These are phyloP conservation scores for Akebia trifoliata DNA, from an alignment of 164 flowering plant species.

Conservation along the genomic window DNA sequence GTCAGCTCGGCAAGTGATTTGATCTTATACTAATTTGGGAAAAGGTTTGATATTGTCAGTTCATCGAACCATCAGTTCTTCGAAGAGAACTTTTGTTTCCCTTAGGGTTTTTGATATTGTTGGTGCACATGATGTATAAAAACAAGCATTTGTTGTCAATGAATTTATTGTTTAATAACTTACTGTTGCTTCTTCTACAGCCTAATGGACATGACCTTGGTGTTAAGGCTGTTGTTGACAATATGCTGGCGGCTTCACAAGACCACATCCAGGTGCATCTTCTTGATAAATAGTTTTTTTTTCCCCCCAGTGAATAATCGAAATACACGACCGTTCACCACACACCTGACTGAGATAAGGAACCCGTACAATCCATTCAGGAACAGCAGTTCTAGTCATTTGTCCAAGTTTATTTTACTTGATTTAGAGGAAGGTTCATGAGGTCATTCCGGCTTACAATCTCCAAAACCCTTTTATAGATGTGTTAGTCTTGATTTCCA, in stretches of 20 bases:
- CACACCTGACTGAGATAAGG: too few species aligned
- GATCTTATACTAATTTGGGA: too few species aligned
- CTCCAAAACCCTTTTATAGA: too few species aligned
- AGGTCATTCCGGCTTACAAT: too few species aligned
- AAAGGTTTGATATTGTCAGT: background rate
- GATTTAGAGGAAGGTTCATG: too few species aligned
- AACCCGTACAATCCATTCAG: too few species aligned
- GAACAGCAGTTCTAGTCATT: too few species aligned
- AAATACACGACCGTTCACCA: too few species aligned
- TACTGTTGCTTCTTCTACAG: slow-evolving; percentile 34
- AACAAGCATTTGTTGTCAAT: background rate
- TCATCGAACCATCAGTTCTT: background rate
- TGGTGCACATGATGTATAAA: slow-evolving; percentile 2
- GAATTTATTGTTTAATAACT: background rate
- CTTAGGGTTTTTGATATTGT: background rate
- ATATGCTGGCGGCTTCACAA: slow-evolving; percentile 56
- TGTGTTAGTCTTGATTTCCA: too few species aligned
- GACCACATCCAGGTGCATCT: slow-evolving; percentile 82
- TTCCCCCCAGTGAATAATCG: too few species aligned
- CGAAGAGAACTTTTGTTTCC: background rate
- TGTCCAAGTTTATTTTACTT: too few species aligned
- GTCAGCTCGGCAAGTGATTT: background rate
- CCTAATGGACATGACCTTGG: slow-evolving; percentile 84
- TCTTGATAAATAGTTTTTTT: background rate
- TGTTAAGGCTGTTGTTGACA: slow-evolving; percentile 34